These are phyloP conservation scores for Mortierella hygrophila DNA, from an alignment of 192 early-diverging fungal species.

Conservation along the genomic window DNA sequence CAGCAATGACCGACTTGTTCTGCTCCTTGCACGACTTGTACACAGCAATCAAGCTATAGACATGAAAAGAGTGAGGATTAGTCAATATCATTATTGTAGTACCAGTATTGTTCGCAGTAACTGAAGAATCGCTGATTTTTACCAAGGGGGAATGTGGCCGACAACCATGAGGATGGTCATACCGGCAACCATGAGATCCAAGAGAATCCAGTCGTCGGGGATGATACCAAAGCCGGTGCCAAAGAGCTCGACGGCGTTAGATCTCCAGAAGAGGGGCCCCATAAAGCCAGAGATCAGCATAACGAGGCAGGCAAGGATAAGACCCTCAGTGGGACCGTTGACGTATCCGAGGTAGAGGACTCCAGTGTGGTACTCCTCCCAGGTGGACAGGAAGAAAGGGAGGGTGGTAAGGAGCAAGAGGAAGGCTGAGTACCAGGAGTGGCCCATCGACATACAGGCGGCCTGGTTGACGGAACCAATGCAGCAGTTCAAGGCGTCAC, in stretches of 20 bases:
- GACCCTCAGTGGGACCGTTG: conserved; percentile 90
- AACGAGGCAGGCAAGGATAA: conserved; percentile 74
- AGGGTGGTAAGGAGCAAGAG: conserved; percentile 75
- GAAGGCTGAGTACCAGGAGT: conserved; percentile 71
- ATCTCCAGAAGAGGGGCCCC: conserved; percentile 60
- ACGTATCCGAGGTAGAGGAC: conserved; percentile 85
- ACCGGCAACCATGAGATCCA: conserved; percentile 58
- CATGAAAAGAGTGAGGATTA: background rate
- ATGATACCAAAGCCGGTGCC: conserved; percentile 56
- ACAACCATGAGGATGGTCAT: conserved; percentile 61
- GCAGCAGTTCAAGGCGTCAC: conserved; percentile 89
- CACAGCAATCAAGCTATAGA: conserved; percentile 57
- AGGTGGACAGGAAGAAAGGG: conserved; percentile 89
- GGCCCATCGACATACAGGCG: conserved; percentile 80
- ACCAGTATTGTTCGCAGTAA: too few relatives aligned
- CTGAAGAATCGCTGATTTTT: conserved; percentile 2
- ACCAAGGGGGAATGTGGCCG: conserved; percentile 71
- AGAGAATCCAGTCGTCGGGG: conserved; percentile 51
- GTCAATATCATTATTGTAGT: too few relatives aligned
- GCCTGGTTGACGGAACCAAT: conserved; percentile 81
- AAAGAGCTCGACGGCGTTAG: conserved; percentile 41
- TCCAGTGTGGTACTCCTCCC: conserved; percentile 93
- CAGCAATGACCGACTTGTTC: conserved; percentile 70
- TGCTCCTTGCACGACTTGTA: conserved; percentile 66
- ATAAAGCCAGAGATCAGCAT: conserved; percentile 80